Evolutionary conservation across 352 stramenopile genomes (phyloP), one percentile per base, ranked within the genome.

Genomic region (Globisporangium uncinulatum): DNA sequence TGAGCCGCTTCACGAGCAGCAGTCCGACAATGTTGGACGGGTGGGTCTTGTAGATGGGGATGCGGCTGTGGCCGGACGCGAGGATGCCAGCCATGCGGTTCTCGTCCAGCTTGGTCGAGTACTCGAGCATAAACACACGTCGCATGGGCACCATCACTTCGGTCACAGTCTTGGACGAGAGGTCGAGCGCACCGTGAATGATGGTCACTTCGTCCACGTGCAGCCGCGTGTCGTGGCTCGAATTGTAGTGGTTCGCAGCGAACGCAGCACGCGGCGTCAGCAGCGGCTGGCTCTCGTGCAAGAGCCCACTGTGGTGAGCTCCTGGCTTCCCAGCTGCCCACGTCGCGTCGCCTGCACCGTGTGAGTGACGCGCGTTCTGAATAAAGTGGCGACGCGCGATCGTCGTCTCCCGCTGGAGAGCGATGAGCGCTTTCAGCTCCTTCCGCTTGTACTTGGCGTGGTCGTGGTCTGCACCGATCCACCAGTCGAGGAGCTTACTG

Each of bases 181-280:
- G 77, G 50, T 87, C 69, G 51, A 98, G 62, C 15, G 90, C 88
- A 49, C 92, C 94, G 65, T 96, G 86, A 52, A 98, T 95, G 64
- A 98, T 95, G 21, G 74, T 92, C 8, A 97, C 86, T 68, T 98
- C 91, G 57, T 97, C 87, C 42, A 73, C 74, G 44, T 88, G 76
- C 31, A 91, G 60, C 2, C 65, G 63, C 29, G 79, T 88, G 15
- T 68, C 65, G 42, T 71, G 66, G 10, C 70, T 64, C 42, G 67
- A 63, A 52, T 76, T 56, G 46, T 79, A 69, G 31, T 63, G 65
- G 19, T 62, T 69, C 14, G 19, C 59, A 8, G 44, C 67, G 54
- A 64, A 59, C 20, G 64, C 57, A 14, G 64, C 56, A 24, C 67
- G 58, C 3, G 64, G 61, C 15, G 64, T 68, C 31, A 75, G 48